phyloP scores from a whole-genome alignment of 306 rosid species.

The Glycine tomentella region DNA sequence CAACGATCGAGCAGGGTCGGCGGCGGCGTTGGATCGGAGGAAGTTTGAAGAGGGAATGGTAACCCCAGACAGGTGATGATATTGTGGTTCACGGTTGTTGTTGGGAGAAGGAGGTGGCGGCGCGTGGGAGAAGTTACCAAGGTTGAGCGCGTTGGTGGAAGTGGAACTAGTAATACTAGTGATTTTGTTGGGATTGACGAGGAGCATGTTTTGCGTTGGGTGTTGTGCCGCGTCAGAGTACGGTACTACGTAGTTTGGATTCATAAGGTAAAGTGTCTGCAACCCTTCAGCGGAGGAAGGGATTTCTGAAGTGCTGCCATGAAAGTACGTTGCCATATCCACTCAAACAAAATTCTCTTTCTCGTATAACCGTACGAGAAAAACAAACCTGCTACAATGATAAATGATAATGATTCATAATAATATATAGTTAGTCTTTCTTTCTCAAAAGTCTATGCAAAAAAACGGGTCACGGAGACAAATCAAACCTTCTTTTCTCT shows the following conservation, averaged over 20 bases:
- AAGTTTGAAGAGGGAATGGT: conserved; percentile 15
- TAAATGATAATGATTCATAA: not conserved
- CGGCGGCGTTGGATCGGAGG: conserved; percentile 40
- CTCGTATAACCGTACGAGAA: conserved; percentile 9
- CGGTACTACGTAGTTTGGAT: conserved; percentile 64
- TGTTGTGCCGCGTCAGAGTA: conserved; percentile 50
- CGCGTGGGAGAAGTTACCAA: conserved; percentile 56
- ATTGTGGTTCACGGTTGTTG: not conserved
- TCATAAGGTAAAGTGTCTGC: conserved; percentile 82
- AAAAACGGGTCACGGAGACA: not conserved
- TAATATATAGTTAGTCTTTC: not conserved
- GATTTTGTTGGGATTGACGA: conserved; percentile 52
- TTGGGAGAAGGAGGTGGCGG: conserved; percentile 43
- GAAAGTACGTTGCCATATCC: conserved; percentile 76
- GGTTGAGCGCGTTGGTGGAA: conserved; percentile 47
- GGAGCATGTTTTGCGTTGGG: conserved; percentile 54
- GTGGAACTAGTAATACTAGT: not conserved
- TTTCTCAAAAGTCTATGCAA: conserved; percentile 31
- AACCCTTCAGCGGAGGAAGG: conserved; percentile 64
- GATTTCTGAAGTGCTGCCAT: conserved; percentile 67
- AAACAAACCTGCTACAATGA: conserved; percentile 14
- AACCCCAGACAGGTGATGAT: conserved; percentile 43
- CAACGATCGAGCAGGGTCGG: conserved; percentile 11
- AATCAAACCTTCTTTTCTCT: not conserved
- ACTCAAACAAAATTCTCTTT: not conserved